Percentiles rank a stretch among this genome's conserved stretches.
Evolutionary conservation across 345 rosid species (phyloP).

Genomic region (Passiflora organensis): DNA sequence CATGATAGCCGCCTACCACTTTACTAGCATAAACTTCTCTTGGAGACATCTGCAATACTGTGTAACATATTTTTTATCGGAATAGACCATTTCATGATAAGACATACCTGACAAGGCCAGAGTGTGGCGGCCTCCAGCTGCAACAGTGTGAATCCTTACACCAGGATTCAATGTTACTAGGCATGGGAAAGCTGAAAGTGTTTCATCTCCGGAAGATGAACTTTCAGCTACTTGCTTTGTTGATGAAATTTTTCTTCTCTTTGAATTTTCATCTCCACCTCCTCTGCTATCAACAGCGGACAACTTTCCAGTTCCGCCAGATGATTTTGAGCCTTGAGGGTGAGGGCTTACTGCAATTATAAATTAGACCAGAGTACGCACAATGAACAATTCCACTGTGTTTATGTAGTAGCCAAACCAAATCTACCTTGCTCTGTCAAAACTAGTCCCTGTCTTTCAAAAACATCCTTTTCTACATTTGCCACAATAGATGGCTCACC

Average conservation of each 20-base stretch:
- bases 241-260: slow-evolving; percentile 60
- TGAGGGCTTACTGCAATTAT: slow-evolving; percentile 48
- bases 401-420: slow-evolving; percentile 3
- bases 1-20: slow-evolving; percentile 8
- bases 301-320: slow-evolving; percentile 36
- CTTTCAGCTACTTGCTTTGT: slow-evolving; percentile 72
- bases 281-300: slow-evolving; percentile 40
- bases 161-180: slow-evolving; percentile 83
- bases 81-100: slow-evolving; percentile 6
- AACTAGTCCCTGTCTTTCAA: slow-evolving; percentile 52
- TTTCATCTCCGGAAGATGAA: slow-evolving; percentile 63
- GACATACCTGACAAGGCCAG: slow-evolving; percentile 80
- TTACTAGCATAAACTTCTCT: slow-evolving; percentile 8
- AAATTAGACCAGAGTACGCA: too few species aligned
- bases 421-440: slow-evolving; percentile 64
- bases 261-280: slow-evolving; percentile 57
- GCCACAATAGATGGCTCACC: slow-evolving; percentile 42
- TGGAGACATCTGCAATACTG: background rate
- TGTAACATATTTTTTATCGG: background rate
- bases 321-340: slow-evolving; percentile 51
- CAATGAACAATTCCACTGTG: background rate
- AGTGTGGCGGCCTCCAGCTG: slow-evolving; percentile 98
- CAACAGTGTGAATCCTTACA: slow-evolving; percentile 70
- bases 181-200: slow-evolving; percentile 80
- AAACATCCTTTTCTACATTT: slow-evolving; percentile 41